A percentile compares a stretch with the other conserved stretches of the same genome.
Evolutionary conservation across 257 asterid genomes (phyloP).

Genomic region (Solanum appendiculatum): DNA sequence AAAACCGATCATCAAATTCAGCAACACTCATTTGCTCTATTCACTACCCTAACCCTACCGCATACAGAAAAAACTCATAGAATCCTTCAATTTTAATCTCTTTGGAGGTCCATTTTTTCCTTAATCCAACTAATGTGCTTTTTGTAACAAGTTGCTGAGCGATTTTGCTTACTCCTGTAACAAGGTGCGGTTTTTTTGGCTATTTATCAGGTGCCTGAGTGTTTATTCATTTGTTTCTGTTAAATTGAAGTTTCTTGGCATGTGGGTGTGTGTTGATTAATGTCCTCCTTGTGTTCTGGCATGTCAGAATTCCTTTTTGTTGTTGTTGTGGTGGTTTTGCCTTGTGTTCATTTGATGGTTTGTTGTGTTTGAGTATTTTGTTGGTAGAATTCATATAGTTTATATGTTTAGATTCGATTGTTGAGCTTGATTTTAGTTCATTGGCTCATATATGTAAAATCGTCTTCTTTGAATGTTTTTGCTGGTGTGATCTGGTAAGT

Average conservation of each 20-base stretch:
- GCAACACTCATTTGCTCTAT: background rate
- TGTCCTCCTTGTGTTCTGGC: background rate
- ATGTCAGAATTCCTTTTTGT: background rate
- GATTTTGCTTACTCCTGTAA: background rate
- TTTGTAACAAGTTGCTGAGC: background rate
- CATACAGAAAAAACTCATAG: constrained; percentile 9
- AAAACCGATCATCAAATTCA: background rate
- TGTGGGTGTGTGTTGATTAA: background rate
- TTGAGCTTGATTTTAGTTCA: background rate
- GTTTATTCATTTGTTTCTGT: background rate
- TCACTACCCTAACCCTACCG: constrained; percentile 29
- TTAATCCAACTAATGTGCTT: background rate
- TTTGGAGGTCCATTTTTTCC: background rate
- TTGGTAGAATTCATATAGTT: background rate
- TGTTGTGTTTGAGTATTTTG: background rate
- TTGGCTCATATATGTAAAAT: background rate
- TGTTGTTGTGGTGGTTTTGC: background rate
- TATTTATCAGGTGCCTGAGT: background rate
- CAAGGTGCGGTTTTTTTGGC: background rate
- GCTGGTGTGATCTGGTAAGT: background rate
- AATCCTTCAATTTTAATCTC: background rate
- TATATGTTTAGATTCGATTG: background rate
- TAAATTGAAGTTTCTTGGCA: background rate
- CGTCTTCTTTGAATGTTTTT: background rate
- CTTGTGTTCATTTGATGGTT: background rate